Evolutionary conservation across 371 early-diverging fungal genomes (phyloP).

Genomic region (Saksenaea vasiformis): DNA sequence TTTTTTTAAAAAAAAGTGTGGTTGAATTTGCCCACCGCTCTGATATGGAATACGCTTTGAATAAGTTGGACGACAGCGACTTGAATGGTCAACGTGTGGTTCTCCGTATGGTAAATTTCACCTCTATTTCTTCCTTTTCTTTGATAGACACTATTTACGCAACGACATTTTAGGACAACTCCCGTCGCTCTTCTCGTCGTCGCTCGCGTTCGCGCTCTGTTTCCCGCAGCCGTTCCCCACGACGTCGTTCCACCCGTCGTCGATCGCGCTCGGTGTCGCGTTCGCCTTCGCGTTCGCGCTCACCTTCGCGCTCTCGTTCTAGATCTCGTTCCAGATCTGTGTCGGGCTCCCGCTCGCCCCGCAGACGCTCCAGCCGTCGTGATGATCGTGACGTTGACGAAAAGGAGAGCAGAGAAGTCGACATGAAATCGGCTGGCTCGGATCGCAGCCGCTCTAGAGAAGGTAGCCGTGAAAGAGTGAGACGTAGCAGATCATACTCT

Average conservation of each 20-base stretch:
- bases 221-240: constrained; percentile 43
- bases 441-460: not conserved
- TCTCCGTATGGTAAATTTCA: constrained; percentile 72
- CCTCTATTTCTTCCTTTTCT: not conserved
- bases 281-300: constrained; percentile 22
- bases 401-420: not conserved
- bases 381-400: constrained; percentile 16
- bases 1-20: constrained; percentile 71
- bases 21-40: constrained; percentile 85
- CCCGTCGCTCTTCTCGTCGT: constrained; percentile 39
- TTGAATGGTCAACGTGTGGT: constrained; percentile 78
- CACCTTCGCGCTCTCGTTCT: constrained; percentile 38
- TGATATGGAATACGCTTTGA: constrained; percentile 87
- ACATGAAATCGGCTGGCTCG: not conserved
- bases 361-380: constrained; percentile 36
- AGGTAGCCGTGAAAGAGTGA: not conserved
- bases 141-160: constrained; percentile 15
- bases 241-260: constrained; percentile 44
- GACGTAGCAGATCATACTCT: constrained; percentile 1
- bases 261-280: constrained; percentile 14
- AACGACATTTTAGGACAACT: constrained; percentile 35
- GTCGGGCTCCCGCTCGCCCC: constrained; percentile 24
- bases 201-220: constrained; percentile 36
- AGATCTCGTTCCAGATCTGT: constrained; percentile 27
- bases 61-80: constrained; percentile 85